Evolutionary conservation across 768 basidiomycete genomes (phyloP).

Genomic region (Auriscalpium orientale): DNA sequence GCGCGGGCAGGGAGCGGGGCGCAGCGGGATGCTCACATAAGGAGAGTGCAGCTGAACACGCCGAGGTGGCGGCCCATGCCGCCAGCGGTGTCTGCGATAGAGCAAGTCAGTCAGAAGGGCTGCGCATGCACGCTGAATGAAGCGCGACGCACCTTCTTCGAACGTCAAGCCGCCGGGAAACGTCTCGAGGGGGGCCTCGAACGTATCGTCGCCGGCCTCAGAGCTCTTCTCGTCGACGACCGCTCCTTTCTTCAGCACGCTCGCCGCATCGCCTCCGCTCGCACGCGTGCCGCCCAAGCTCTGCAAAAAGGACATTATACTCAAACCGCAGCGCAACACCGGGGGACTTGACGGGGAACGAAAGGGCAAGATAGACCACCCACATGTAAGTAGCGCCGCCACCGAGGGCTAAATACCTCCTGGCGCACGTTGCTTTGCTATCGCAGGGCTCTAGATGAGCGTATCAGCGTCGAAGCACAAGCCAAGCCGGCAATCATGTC

Average conservation of each 20-base stretch:
- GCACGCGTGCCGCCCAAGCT: not conserved
- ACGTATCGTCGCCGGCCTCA: not conserved
- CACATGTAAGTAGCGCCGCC: not conserved
- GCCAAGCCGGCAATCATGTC: too few species aligned
- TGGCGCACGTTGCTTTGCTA: too few species aligned
- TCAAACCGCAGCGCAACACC: too few species aligned
- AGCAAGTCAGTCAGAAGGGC: not conserved
- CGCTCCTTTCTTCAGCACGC: not conserved
- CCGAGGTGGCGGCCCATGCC: constrained; percentile 54
- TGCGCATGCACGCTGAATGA: not conserved
- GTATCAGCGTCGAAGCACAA: too few species aligned
- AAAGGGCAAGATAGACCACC: too few species aligned
- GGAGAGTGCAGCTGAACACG: constrained; percentile 47
- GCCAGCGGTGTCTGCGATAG: constrained; percentile 37
- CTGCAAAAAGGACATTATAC: not conserved
- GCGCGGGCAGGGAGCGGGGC: not conserved
- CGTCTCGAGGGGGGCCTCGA: constrained; percentile 15
- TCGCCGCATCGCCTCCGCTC: not conserved
- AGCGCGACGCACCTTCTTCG: constrained; percentile 34
- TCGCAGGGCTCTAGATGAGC: too few species aligned
- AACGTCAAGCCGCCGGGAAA: constrained; percentile 40
- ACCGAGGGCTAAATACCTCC: not conserved
- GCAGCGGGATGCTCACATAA: constrained; percentile 30
- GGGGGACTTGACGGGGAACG: too few species aligned
- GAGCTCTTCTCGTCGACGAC: not conserved